Conservation (phyloP, 345 rosid species). For the Firmiana major region DNA sequence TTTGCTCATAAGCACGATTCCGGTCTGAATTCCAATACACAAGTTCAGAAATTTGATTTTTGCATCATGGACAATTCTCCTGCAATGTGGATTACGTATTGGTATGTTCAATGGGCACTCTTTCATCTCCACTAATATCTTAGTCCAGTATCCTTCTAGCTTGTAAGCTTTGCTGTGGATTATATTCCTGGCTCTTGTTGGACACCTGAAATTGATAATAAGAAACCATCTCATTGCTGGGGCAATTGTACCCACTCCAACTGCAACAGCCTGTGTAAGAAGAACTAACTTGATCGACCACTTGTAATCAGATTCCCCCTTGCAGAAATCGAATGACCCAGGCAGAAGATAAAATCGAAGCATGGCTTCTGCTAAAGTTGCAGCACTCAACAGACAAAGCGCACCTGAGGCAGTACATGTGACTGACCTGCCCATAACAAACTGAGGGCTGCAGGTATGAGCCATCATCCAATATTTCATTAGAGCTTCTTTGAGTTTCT, state of each 20-base stretch:
- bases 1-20: constrained; percentile 65
- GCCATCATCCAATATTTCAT: constrained; percentile 90
- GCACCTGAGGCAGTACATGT: constrained; percentile 85
- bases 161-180: constrained; percentile 28
- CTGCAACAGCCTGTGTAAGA: constrained; percentile 54
- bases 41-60: constrained; percentile 37
- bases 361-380: constrained; percentile 61
- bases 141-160: constrained; percentile 69
- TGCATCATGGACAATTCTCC: constrained; percentile 39
- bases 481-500: constrained; percentile 52
- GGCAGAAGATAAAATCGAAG: constrained; percentile 56
- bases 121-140: constrained; percentile 57
- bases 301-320: constrained; percentile 71
- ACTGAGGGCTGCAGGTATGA: constrained; percentile 79
- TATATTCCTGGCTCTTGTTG: constrained; percentile 35
- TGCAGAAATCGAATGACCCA: constrained; percentile 51
- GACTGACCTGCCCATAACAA: constrained; percentile 73
- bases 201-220: constrained; percentile 71
- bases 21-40: constrained; percentile 52
- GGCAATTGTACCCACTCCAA: constrained; percentile 59
- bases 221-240: constrained; percentile 75
- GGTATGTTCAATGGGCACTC: constrained; percentile 45
- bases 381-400: constrained; percentile 55
- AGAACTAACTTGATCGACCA: constrained; percentile 66
- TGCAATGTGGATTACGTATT: constrained; percentile 33